Evolutionary conservation across 495 filamentous ascomycete genomes (phyloP).

Genomic region (Podospora fimiseda): DNA sequence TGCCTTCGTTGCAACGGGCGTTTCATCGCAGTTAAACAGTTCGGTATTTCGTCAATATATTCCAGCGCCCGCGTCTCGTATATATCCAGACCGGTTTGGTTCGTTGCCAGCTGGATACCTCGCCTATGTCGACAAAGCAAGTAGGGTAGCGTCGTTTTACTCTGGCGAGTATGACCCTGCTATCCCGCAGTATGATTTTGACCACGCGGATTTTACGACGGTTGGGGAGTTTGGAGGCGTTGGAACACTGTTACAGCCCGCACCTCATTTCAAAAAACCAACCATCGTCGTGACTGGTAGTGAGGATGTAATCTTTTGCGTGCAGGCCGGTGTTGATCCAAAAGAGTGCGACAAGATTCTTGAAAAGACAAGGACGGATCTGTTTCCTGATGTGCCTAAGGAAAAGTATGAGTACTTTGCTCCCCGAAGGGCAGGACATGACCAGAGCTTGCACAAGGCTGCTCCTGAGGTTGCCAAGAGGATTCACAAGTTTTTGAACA

Average conservation of each 20-base stretch:
- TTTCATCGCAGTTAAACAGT: not conserved
- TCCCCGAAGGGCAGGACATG: not conserved
- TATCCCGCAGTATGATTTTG: not conserved
- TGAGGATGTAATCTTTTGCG: not conserved
- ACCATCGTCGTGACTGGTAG: not conserved
- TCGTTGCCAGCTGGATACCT: not conserved
- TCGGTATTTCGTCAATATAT: not conserved
- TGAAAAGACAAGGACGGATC: not conserved
- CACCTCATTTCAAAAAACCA: not conserved
- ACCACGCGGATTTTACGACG: not conserved
- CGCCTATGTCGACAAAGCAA: not conserved
- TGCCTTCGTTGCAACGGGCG: not conserved
- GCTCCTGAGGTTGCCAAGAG: not conserved
- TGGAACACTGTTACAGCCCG: not conserved
- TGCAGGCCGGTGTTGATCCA: not conserved
- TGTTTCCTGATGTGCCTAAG: not conserved
- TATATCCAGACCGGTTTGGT: not conserved
- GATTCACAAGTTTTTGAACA: not conserved
- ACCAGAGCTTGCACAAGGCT: not conserved
- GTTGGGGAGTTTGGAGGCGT: not conserved
- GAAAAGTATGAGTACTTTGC: slow-evolving; percentile 1
- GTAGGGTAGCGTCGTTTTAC: not conserved
- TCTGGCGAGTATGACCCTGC: not conserved
- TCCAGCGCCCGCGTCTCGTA: not conserved
- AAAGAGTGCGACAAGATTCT: not conserved